Base-by-base conservation (phyloP, 1,284 basidiomycete genomes). In the Puccinia polysora region DNA sequence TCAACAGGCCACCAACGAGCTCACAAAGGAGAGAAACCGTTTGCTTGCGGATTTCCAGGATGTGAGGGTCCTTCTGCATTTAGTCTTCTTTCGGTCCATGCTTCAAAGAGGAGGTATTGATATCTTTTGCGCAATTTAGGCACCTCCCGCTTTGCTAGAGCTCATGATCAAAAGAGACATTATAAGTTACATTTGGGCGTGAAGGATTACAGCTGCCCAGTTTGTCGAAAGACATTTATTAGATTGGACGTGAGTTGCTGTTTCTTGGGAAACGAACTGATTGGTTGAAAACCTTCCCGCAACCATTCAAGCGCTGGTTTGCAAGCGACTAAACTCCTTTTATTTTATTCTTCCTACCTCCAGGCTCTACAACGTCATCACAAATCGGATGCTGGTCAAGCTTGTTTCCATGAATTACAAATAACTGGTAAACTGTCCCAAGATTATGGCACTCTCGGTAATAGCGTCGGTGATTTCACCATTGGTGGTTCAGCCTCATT, bases 91-190 rank as follows among this genome's bases (percentile, higher is more conserved):
- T 23, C 23, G 4, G 49, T n/a, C 10, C 53, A 25, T 7, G 8
- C 6, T 10, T 7, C 18, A 55, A 7, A 12, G 52, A 30, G 12
- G 25, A 32, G 4, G 34, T 43, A 20, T 38, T 60, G 15, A 25
- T 43, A 3, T 45, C 43, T 40, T 67, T 67, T 4, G 15, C 45
- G 1, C 12, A 2, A 28, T 36, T 28, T 2, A 69, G 65, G 65
- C 38, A 59, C n/a, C 30, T 69, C 65, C 14, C 38, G 65, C 20
- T 69, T 69, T 49, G 65, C 65, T 14, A 45, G 65, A 25, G 65
- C 65, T 14, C 65, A 69, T 49, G 65, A 69, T 59, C 65, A 69
- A 45, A 69, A 69, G 43, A 20, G 65, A 20, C 65, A 69, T 50
- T 69, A 69, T 40, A 69, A 69, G 47, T 23, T 69, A 4, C 65